phyloP scores from a whole-genome alignment of 345 rosid genomes.

The Corymbia maculata region DNA sequence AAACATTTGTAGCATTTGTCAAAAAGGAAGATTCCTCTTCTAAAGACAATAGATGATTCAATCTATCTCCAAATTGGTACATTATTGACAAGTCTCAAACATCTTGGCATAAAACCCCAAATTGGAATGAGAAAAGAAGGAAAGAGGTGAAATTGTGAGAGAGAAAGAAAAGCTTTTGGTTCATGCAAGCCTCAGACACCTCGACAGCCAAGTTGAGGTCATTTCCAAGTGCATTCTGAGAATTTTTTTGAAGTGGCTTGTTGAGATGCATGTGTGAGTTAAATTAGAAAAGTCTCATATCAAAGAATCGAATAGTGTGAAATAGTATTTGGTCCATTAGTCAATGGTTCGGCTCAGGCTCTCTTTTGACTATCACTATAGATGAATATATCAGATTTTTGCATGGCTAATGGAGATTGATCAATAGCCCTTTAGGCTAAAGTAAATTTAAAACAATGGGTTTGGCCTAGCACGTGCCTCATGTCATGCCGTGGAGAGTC shows the following conservation, averaged over 20 bases:
- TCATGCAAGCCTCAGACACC: too few relatives aligned
- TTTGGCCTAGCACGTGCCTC: background rate
- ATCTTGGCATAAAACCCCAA: too few relatives aligned
- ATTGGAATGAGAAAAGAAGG: too few relatives aligned
- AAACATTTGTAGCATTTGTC: too few relatives aligned
- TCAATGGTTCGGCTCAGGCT: background rate
- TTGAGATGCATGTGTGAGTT: background rate
- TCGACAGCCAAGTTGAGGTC: background rate
- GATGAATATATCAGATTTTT: too few relatives aligned
- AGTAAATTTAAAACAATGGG: background rate
- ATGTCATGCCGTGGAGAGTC: background rate
- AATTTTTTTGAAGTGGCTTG: background rate
- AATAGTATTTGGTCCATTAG: rapidly evolving
- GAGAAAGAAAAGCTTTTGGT: too few relatives aligned
- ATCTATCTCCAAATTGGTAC: rapidly evolving
- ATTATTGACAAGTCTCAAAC: too few relatives aligned
- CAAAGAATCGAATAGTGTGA: too few relatives aligned
- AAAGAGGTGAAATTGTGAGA: too few relatives aligned
- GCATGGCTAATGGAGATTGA: background rate
- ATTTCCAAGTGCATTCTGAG: background rate
- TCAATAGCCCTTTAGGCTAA: background rate
- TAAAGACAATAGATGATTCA: too few relatives aligned
- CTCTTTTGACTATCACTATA: background rate
- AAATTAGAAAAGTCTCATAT: too few relatives aligned
- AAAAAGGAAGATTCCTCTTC: too few relatives aligned